phyloP scores from a whole-genome alignment of 1,284 basidiomycete species.

The Abortiporus biennis region DNA sequence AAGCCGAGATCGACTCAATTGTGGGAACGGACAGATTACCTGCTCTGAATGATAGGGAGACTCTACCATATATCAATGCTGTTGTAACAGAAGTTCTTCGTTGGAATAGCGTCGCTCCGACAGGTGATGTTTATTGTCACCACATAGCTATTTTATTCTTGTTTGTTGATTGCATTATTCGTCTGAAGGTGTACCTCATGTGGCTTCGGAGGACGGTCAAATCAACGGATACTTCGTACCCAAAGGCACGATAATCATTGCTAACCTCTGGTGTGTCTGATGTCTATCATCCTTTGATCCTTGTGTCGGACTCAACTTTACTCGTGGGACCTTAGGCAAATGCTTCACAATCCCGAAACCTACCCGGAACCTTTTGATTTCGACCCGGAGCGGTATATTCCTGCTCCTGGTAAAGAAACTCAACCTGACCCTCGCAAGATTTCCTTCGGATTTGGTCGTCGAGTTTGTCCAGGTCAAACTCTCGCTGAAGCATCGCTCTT shows the following conservation, averaged over 20 bases:
- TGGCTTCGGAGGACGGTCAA: slow-evolving; percentile 22
- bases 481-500: slow-evolving; percentile 21
- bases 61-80: slow-evolving; percentile 17
- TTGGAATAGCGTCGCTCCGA: slow-evolving; percentile 15
- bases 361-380: slow-evolving; percentile 14
- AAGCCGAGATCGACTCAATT: slow-evolving; percentile 25
- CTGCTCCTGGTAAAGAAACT: slow-evolving; percentile 4
- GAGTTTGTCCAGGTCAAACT: slow-evolving; percentile 11
- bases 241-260: slow-evolving; percentile 26
- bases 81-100: slow-evolving; percentile 16
- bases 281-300: neutral
- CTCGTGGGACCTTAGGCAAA: slow-evolving; percentile 11
- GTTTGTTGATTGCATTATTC: no score
- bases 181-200: no score
- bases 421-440: slow-evolving; percentile 10
- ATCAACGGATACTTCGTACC: slow-evolving; percentile 19
- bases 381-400: slow-evolving; percentile 13
- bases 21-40: slow-evolving; percentile 15
- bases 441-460: slow-evolving; percentile 13
- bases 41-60: slow-evolving; percentile 11
- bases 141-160: no score
- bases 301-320: neutral
- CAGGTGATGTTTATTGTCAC: no score
- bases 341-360: slow-evolving; percentile 11
- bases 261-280: slow-evolving; percentile 30